Evolutionary conservation across 768 basidiomycete species (phyloP).

Genomic region (Suillus luteus): DNA sequence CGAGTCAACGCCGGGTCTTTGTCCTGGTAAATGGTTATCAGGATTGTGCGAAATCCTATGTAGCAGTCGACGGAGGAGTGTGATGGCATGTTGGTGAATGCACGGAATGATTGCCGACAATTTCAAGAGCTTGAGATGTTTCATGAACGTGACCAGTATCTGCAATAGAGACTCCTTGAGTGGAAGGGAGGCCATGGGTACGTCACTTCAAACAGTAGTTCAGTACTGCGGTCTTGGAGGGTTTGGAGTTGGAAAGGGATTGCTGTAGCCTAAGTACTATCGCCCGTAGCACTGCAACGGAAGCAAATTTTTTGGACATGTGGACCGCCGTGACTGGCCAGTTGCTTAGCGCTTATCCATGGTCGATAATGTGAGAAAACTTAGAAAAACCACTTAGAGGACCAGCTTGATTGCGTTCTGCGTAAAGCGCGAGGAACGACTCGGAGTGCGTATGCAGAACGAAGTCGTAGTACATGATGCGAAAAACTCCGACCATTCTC

Average conservation of each 20-base stretch:
- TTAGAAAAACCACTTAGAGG: no score
- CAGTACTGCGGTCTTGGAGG: not conserved
- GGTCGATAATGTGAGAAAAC: no score
- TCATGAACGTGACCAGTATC: not conserved
- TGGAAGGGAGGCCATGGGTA: not conserved
- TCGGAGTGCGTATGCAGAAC: no score
- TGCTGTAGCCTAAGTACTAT: not conserved
- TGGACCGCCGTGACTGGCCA: no score
- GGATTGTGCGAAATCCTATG: not conserved
- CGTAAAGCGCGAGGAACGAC: no score
- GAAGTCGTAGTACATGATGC: no score
- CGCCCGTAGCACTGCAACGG: no score
- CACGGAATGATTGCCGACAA: not conserved
- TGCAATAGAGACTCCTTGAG: not conserved
- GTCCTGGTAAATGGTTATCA: not conserved
- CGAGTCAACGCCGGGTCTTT: no score
- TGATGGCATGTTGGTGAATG: not conserved
- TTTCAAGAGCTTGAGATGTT: not conserved
- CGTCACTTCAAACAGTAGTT: not conserved
- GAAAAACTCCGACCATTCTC: no score
- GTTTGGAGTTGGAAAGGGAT: not conserved
- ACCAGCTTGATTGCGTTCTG: no score
- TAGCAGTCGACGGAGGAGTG: conserved; percentile 3
- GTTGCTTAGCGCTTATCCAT: no score
- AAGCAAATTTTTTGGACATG: no score